Percentiles rank a stretch among this genome's conserved stretches.
Conservation (phyloP, 495 filamentous ascomycete species). For the Neurospora sp. region DNA sequence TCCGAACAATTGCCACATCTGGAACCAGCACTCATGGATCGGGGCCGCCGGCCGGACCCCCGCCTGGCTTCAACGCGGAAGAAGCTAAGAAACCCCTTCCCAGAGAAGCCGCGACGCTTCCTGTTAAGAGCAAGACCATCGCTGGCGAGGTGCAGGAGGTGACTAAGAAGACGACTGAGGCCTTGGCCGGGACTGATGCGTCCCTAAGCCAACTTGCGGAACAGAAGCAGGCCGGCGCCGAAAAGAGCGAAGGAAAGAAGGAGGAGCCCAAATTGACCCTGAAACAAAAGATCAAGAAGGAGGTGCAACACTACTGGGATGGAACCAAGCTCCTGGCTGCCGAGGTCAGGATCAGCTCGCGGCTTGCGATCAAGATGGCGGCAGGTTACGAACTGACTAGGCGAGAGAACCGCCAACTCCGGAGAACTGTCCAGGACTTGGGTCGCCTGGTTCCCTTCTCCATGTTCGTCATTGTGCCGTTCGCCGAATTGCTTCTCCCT, state of each 20-base stretch:
- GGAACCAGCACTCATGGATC: slow-evolving; percentile 42
- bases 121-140: slow-evolving; percentile 22
- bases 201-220: slow-evolving; percentile 23
- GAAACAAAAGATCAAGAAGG: slow-evolving; percentile 86
- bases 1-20: slow-evolving; percentile 58
- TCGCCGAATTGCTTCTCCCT: slow-evolving; percentile 90
- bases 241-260: slow-evolving; percentile 45
- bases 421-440: slow-evolving; percentile 87
- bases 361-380: slow-evolving; percentile 91
- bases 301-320: slow-evolving; percentile 93
- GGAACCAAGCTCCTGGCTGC: slow-evolving; percentile 94
- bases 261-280: slow-evolving; percentile 73
- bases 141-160: slow-evolving; percentile 20
- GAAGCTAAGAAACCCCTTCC: slow-evolving; percentile 80
- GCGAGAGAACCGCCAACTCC: slow-evolving; percentile 84
- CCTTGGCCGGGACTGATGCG: slow-evolving; percentile 16
- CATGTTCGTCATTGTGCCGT: slow-evolving; percentile 92
- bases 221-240: slow-evolving; percentile 21
- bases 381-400: slow-evolving; percentile 93
- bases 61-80: slow-evolving; percentile 88
- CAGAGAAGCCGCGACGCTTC: slow-evolving; percentile 29
- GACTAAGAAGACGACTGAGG: slow-evolving; percentile 21
- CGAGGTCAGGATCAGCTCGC: slow-evolving; percentile 85
- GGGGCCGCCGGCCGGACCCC: slow-evolving; percentile 53
- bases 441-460: slow-evolving; percentile 91